Conservation (phyloP, 495 filamentous ascomycete genomes). For the Penicillium longicatenatum region DNA sequence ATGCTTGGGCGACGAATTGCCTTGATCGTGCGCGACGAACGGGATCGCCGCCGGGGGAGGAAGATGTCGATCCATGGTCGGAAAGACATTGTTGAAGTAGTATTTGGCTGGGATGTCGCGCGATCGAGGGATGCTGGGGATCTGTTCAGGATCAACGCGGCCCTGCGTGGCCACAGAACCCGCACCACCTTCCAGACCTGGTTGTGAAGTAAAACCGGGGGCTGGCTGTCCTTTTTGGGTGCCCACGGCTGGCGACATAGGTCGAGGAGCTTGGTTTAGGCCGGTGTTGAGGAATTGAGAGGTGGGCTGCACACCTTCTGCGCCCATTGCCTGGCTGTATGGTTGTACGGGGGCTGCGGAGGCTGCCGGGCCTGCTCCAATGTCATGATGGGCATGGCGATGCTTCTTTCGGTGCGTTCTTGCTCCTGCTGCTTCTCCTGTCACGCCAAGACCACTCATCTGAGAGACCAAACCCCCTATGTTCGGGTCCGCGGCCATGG, state of each 20-base stretch:
- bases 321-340: conserved; percentile 65
- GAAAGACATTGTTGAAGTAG: conserved; percentile 84
- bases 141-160: conserved; percentile 86
- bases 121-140: conserved; percentile 86
- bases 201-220: conserved; percentile 56
- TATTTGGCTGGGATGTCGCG: conserved; percentile 80
- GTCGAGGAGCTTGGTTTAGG: conserved; percentile 49
- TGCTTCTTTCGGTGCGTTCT: conserved; percentile 86
- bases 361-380: conserved; percentile 58
- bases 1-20: conserved; percentile 94
- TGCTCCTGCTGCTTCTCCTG: conserved; percentile 56
- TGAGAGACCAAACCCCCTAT: conserved; percentile 74
- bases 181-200: conserved; percentile 45
- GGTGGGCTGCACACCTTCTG: conserved; percentile 52
- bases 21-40: conserved; percentile 91
- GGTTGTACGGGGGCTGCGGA: conserved; percentile 50
- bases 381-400: conserved; percentile 85
- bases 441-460: conserved; percentile 80
- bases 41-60: conserved; percentile 89
- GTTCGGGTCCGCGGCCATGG: conserved; percentile 39
- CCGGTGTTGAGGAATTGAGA: conserved; percentile 76
- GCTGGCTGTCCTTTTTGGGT: conserved; percentile 39
- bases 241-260: conserved; percentile 48
- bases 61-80: conserved; percentile 89
- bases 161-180: conserved; percentile 64